Percentiles rank a stretch among this genome's conserved stretches.
Evolutionary conservation across 1,284 basidiomycete species (phyloP).

Genomic region (Sparassis latifolia): DNA sequence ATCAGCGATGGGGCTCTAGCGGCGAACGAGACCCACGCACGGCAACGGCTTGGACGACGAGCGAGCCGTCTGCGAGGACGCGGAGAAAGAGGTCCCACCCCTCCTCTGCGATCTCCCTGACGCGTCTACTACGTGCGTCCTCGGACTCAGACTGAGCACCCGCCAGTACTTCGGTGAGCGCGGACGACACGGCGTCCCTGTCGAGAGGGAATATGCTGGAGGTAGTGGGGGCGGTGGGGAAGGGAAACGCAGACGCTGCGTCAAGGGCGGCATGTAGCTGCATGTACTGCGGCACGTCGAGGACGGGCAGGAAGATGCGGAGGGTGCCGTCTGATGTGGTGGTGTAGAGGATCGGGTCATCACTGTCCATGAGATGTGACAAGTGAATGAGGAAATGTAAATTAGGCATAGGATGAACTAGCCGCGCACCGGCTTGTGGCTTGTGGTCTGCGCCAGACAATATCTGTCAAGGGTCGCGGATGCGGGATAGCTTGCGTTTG

Average conservation of each 20-base stretch:
- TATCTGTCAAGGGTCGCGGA: constrained; percentile 54
- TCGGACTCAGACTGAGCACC: constrained; percentile 31
- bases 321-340: constrained; percentile 70
- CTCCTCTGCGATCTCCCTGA: constrained; percentile 58
- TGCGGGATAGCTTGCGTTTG: constrained; percentile 61
- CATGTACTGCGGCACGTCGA: constrained; percentile 80
- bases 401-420: neutral
- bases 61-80: constrained; percentile 62
- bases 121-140: constrained; percentile 38
- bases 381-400: neutral
- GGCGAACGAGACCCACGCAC: constrained; percentile 37
- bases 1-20: neutral
- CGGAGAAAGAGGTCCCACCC: constrained; percentile 78
- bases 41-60: constrained; percentile 67
- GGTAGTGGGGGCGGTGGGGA: constrained; percentile 23
- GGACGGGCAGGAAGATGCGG: constrained; percentile 80
- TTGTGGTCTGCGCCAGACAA: constrained; percentile 65
- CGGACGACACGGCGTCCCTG: constrained; percentile 41
- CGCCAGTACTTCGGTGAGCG: constrained; percentile 21
- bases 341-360: constrained; percentile 73
- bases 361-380: constrained; percentile 32
- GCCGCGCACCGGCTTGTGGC: constrained; percentile 54
- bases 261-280: constrained; percentile 80
- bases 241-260: constrained; percentile 46
- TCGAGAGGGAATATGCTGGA: constrained; percentile 63